Base-by-base conservation (phyloP, 2,329 filamentous ascomycete species). In the Aspergillus aculeatinus region DNA sequence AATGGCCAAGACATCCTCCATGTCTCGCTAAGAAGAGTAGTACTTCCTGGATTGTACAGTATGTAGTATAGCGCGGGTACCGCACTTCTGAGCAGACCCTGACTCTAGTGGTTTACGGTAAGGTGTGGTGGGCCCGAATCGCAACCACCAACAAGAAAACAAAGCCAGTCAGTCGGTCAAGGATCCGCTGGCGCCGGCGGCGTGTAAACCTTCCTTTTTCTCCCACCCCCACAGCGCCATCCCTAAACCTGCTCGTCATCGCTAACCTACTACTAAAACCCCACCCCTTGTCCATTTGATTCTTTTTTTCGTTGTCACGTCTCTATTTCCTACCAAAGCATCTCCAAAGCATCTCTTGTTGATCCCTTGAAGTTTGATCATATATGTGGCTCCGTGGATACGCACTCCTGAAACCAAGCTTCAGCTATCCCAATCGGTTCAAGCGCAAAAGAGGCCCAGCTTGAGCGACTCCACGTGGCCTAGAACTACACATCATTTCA, bases 131-230 rank as follows among this genome's bases (percentile, higher is more conserved):
- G 35, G 23, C 35, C 25, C 25, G 9, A 9, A 5, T 3, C 21
- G 16, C 16, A 35, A 12, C 12, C 12, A 35, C 33, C 33, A 35
- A 35, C 33, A 12, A 16, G 11, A 11, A 5, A 11, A 16, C 10
- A 4, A 35, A 35, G 11, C 4, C 11, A 16, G 11, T 35, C 11
- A 16, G 11, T 35, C 33, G 33, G 11, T 35, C 33, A 9, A 53
- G 51, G 51, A 39, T 53, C 51, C 51, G 27, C 33, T 44, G 31
- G 51, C 35, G 21, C 12, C 14, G 42, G 39, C 53, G 39, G 35
- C 53, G 59, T 63, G 52, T 62, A 42, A 56, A 61, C 59, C 53
- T 61, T 59, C 61, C 59, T 51, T 47, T 63, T 61, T 63, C 58
- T 61, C 50, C 27, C 48, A 55, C 52, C 48, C 35, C 54, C 39